Conservation (phyloP, 2,329 filamentous ascomycete species). For the Parasarocladium wereldwijsianum region DNA sequence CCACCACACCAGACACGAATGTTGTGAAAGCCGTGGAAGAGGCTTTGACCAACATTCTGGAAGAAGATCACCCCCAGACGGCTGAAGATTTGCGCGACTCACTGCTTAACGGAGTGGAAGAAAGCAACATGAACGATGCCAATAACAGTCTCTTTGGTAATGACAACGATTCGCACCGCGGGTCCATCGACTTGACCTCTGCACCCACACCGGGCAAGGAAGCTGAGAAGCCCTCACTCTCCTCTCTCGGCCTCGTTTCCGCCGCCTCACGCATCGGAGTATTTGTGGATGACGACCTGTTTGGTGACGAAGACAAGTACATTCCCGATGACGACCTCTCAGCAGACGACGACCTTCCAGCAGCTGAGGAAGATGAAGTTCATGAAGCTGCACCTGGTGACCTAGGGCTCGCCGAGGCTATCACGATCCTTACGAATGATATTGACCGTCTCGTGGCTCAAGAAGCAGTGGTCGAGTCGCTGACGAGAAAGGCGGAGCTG, state of each 20-base stretch:
- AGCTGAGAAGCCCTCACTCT: constrained; percentile 65
- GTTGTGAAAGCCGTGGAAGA: constrained; percentile 89
- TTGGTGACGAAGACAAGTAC: constrained; percentile 75
- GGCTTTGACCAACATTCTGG: constrained; percentile 84
- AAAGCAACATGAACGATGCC: too few species aligned
- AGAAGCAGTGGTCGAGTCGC: constrained; percentile 78
- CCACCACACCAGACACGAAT: constrained; percentile 52
- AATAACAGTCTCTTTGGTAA: constrained; percentile 35
- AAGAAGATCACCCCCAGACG: constrained; percentile 52
- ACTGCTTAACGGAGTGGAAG: constrained; percentile 34
- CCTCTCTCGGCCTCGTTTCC: constrained; percentile 81
- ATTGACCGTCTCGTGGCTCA: constrained; percentile 82
- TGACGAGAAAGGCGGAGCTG: constrained; percentile 86
- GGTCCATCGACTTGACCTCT: constrained; percentile 38
- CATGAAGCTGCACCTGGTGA: constrained; percentile 92
- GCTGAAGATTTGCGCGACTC: constrained; percentile 51
- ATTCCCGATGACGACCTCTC: constrained; percentile 78
- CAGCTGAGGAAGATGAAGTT: constrained; percentile 63
- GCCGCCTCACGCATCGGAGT: constrained; percentile 79
- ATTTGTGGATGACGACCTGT: constrained; percentile 86
- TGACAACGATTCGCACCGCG: constrained; percentile 52
- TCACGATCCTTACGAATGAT: constrained; percentile 72
- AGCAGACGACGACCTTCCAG: constrained; percentile 37
- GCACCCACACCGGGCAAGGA: constrained; percentile 25
- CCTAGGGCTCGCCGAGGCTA: constrained; percentile 83